Evolutionary conservation across 495 filamentous ascomycete genomes (phyloP).

Genomic region (Chaetomidium leptoderma): DNA sequence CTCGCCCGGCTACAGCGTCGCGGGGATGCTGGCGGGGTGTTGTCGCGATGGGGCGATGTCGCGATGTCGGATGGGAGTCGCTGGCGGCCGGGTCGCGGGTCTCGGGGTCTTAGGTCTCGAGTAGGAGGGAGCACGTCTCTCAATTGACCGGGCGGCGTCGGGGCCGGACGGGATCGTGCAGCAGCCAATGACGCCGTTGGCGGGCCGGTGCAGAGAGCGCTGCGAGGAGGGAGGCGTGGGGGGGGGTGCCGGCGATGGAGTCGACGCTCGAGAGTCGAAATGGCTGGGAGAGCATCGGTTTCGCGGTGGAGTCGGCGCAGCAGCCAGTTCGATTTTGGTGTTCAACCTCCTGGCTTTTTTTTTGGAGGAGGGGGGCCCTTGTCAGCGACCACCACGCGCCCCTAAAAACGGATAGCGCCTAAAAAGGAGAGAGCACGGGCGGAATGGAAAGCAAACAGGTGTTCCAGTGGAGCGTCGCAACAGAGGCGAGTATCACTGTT

Average conservation of each 20-base stretch:
- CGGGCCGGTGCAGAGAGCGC: slow-evolving; percentile 17
- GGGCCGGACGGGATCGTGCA: slow-evolving; percentile 16
- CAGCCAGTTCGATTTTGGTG: slow-evolving; percentile 29
- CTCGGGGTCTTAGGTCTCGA: too few species aligned
- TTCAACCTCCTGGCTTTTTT: slow-evolving; percentile 36
- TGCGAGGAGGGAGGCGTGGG: slow-evolving; percentile 10
- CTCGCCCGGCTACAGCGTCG: slow-evolving; percentile 9
- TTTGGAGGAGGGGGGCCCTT: slow-evolving; percentile 27
- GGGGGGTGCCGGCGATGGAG: slow-evolving; percentile 25
- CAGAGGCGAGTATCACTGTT: background rate
- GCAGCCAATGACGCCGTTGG: slow-evolving; percentile 12
- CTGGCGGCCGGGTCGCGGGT: background rate
- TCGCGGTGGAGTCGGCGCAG: slow-evolving; percentile 29
- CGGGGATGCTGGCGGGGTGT: background rate
- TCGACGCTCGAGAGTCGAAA: slow-evolving; percentile 33
- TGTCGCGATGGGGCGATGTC: background rate
- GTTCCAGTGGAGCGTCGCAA: background rate
- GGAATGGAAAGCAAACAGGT: slow-evolving; percentile 6
- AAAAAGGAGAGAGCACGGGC: background rate
- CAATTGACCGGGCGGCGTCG: slow-evolving; percentile 18
- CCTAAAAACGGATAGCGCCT: slow-evolving; percentile 16
- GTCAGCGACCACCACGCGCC: slow-evolving; percentile 21
- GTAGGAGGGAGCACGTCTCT: slow-evolving; percentile 2
- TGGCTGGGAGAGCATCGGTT: slow-evolving; percentile 40
- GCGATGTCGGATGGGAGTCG: background rate